Conservation (phyloP, 176 grass and related monocot genomes). For the Avena atlantica region DNA sequence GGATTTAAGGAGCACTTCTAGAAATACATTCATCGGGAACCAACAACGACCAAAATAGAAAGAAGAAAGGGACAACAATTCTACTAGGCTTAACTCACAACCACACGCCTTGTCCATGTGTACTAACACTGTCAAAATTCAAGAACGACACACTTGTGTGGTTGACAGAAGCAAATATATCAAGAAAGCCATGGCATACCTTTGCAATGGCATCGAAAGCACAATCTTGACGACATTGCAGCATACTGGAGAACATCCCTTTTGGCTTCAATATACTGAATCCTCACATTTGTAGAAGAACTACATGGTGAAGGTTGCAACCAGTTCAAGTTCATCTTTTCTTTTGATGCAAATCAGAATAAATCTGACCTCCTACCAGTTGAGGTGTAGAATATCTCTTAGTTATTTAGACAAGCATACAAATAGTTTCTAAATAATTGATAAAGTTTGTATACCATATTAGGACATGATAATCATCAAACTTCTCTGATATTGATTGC, state of each 20-base stretch:
- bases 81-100: neutral
- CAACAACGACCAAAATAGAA: neutral
- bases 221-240: slow-evolving; percentile 50
- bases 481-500: slow-evolving; percentile 71
- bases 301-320: slow-evolving; percentile 41
- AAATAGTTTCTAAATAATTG: slow-evolving; percentile 24
- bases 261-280: slow-evolving; percentile 73
- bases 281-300: slow-evolving; percentile 67
- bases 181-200: no score
- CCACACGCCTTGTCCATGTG: no score
- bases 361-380: slow-evolving; percentile 21
- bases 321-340: neutral
- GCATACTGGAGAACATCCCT: slow-evolving; percentile 81
- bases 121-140: no score
- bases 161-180: no score
- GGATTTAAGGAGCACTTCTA: neutral
- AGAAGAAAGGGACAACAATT: neutral
- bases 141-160: neutral
- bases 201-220: no score
- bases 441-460: slow-evolving; percentile 58
- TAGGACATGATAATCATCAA: slow-evolving; percentile 81
- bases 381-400: slow-evolving; percentile 14
- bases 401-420: slow-evolving; percentile 4
- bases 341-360: neutral
- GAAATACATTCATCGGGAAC: neutral